Conservation (phyloP, 2,329 filamentous ascomycete genomes). For the Phyllosticta citribraziliensis region DNA sequence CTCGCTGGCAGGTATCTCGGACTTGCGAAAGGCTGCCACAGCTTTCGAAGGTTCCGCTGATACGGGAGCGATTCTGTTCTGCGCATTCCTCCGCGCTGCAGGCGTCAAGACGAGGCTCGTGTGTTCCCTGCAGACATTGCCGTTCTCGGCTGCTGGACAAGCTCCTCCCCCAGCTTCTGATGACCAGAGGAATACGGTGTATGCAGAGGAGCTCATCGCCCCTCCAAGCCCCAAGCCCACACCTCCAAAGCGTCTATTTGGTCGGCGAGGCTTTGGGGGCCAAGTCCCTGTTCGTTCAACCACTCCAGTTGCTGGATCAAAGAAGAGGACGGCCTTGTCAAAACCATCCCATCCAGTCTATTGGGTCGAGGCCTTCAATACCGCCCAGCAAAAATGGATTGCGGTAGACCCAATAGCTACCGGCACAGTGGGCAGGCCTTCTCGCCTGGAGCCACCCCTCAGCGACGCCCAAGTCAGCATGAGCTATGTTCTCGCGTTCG, state of each 20-base stretch:
- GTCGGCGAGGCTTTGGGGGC: conserved; percentile 1
- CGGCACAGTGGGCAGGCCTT: conserved; percentile 63
- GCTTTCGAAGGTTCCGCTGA: conserved; percentile 74
- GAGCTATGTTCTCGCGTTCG: conserved; percentile 77
- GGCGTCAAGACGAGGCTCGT: conserved; percentile 75
- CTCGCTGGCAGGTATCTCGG: conserved; percentile 55
- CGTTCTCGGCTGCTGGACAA: conserved; percentile 44
- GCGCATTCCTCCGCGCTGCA: conserved; percentile 71
- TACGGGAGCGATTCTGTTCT: conserved; percentile 82
- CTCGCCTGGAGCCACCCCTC: conserved; percentile 71
- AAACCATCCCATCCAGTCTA: conserved; percentile 59
- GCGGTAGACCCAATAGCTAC: conserved; percentile 80
- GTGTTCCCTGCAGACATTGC: conserved; percentile 78
- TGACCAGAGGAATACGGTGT: conserved; percentile 17
- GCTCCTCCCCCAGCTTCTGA: conserved; percentile 20
- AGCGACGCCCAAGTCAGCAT: conserved; percentile 68
- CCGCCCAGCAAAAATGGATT: conserved; percentile 83
- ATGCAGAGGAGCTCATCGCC: neutral
- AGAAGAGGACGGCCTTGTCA: neutral
- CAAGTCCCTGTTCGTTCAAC: neutral
- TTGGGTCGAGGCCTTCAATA: conserved; percentile 89
- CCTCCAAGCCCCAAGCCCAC: neutral
- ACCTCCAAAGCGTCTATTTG: conserved; percentile 3
- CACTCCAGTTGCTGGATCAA: neutral
- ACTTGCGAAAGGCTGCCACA: conserved; percentile 64